phyloP scores from a whole-genome alignment of 257 asterid species.

The Buddleja alternifolia region DNA sequence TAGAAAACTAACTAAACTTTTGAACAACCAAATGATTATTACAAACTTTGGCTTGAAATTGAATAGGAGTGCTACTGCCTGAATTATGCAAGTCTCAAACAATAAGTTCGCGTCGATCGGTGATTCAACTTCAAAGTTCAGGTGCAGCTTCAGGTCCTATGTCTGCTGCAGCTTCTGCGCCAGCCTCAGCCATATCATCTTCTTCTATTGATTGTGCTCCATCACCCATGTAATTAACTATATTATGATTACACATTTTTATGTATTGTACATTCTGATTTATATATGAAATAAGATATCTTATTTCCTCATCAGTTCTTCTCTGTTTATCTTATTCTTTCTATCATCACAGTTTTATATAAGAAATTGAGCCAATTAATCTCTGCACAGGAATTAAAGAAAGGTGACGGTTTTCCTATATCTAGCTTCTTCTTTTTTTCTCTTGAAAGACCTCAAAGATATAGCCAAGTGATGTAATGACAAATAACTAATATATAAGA shows the following conservation, averaged over 20 bases:
- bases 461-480: too few relatives aligned
- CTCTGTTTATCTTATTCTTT: too few relatives aligned
- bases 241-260: neutral
- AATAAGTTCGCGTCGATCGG: constrained; percentile 39
- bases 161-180: constrained; percentile 26
- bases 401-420: too few relatives aligned
- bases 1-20: neutral
- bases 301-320: too few relatives aligned
- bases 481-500: too few relatives aligned
- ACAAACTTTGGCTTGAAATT: neutral
- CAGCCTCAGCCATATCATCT: constrained; percentile 17
- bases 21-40: neutral
- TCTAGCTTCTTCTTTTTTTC: too few relatives aligned
- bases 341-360: too few relatives aligned
- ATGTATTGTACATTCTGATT: too few relatives aligned
- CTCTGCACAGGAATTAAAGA: too few relatives aligned
- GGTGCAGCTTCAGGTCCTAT: constrained; percentile 39
- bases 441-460: too few relatives aligned
- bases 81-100: constrained; percentile 43
- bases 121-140: constrained; percentile 49
- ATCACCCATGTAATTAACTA: constrained; percentile 34
- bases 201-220: constrained; percentile 36
- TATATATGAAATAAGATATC: too few relatives aligned
- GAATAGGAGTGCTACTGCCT: constrained; percentile 46
- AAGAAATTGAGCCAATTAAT: too few relatives aligned